Evolutionary conservation across 257 asterid species (phyloP).

Genomic region (Capsicum rhomboideum): DNA sequence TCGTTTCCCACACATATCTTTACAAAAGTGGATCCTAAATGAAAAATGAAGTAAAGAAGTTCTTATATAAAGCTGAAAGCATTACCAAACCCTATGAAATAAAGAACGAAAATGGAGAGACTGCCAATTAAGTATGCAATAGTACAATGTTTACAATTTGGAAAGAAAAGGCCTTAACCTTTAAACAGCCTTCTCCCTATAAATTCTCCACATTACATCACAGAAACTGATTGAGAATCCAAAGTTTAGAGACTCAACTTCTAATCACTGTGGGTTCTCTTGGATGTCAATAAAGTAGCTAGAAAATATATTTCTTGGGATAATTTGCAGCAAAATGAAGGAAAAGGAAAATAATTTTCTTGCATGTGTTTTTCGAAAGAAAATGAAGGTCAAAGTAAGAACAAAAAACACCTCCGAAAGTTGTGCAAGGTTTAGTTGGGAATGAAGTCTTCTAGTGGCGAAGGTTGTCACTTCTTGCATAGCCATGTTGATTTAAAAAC

Average conservation of each 20-base stretch:
- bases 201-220: background rate
- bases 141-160: background rate
- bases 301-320: background rate
- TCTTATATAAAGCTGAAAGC: background rate
- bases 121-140: background rate
- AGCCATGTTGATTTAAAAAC: background rate
- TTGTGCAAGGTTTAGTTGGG: background rate
- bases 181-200: background rate
- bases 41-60: conserved; percentile 8
- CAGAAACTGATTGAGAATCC: background rate
- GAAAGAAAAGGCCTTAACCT: background rate
- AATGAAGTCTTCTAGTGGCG: background rate
- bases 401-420: background rate
- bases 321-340: background rate
- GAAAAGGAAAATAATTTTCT: background rate
- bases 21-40: conserved; percentile 52
- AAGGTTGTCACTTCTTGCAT: background rate
- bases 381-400: background rate
- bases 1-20: conserved; percentile 78
- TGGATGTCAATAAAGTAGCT: background rate
- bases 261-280: background rate
- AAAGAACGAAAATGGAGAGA: background rate
- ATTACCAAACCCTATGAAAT: background rate
- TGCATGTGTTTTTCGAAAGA: background rate
- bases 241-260: background rate